Conservation (phyloP, 768 basidiomycete species). For the Tulasnella sp. region DNA sequence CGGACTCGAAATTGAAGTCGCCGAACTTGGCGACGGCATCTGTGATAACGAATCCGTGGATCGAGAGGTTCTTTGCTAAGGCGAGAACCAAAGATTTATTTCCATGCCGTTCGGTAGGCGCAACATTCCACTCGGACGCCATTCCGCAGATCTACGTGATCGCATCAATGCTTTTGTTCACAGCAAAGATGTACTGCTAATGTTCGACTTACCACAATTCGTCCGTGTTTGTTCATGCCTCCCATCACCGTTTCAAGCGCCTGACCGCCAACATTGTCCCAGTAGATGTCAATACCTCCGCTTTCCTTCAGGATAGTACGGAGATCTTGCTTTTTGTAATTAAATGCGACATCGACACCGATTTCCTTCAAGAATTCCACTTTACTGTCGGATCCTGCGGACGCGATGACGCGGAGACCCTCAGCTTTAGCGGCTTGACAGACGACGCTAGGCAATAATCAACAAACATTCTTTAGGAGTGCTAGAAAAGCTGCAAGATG, state of each 20-base stretch:
- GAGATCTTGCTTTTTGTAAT: conserved; percentile 62
- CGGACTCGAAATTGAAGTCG: conserved; percentile 26
- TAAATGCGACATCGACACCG: conserved; percentile 68
- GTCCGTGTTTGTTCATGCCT: conserved; percentile 31
- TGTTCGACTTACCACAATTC: conserved; percentile 30
- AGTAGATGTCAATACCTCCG: conserved; percentile 54
- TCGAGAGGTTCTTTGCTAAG: conserved; percentile 4
- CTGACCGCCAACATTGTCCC: conserved; percentile 35
- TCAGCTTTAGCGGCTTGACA: conserved; percentile 44
- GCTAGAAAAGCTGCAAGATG: not conserved
- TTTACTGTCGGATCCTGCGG: conserved; percentile 71
- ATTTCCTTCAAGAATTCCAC: conserved; percentile 54
- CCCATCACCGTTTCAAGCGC: conserved; percentile 34
- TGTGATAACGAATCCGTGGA: conserved; percentile 24
- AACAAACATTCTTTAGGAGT: conserved; percentile 29
- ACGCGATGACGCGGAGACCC: conserved; percentile 61
- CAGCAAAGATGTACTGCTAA: not conserved
- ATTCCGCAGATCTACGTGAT: conserved; percentile 21
- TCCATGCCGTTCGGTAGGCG: conserved; percentile 27
- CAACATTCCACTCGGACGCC: conserved; percentile 28
- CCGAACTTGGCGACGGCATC: conserved; percentile 17
- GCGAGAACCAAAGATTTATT: conserved; percentile 15
- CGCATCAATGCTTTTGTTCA: not conserved
- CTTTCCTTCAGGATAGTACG: conserved; percentile 51
- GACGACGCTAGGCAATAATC: conserved; percentile 32